Conservation (phyloP, 2,329 filamentous ascomycete genomes). For the Leptoxyphium fumago region DNA sequence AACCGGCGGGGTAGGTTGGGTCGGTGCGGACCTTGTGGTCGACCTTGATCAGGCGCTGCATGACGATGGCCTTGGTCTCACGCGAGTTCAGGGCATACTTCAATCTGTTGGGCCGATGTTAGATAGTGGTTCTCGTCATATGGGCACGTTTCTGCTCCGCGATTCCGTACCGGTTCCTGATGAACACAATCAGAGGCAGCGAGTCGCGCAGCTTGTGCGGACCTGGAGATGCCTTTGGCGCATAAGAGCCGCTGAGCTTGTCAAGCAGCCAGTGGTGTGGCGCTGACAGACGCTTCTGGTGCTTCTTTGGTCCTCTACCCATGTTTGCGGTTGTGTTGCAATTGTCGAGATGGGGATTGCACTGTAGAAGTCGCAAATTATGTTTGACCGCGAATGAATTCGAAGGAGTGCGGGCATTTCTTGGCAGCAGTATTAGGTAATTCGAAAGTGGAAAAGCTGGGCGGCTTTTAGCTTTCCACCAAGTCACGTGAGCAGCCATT, state of each 20-base stretch:
- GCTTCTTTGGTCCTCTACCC: constrained; percentile 50
- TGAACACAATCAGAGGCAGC: constrained; percentile 97
- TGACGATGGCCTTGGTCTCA: constrained; percentile 94
- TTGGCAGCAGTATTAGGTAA: background rate
- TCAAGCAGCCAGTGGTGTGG: constrained; percentile 99
- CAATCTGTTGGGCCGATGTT: constrained; percentile 49
- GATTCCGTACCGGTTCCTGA: constrained; percentile 49
- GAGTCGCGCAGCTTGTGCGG: constrained; percentile 99
- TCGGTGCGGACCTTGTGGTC: constrained; percentile 99
- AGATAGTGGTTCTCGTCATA: background rate
- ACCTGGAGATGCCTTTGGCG: constrained; percentile 58
- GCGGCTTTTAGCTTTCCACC: too few species aligned
- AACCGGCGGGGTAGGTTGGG: constrained; percentile 89
- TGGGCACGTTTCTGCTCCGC: background rate
- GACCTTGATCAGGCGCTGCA: constrained; percentile 99
- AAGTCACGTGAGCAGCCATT: too few species aligned
- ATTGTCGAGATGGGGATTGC: background rate
- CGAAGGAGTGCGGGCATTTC: background rate
- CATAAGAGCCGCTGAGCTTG: constrained; percentile 81
- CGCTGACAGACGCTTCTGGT: constrained; percentile 99
- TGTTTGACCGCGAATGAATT: background rate
- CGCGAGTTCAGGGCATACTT: constrained; percentile 99
- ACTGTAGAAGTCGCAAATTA: background rate
- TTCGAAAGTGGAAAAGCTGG: too few species aligned
- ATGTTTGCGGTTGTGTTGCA: constrained; percentile 36